A percentile compares a stretch with the other conserved stretches of the same genome.
Conservation (phyloP, 75 land plant genomes). For the Sequoiadendron giganteum region DNA sequence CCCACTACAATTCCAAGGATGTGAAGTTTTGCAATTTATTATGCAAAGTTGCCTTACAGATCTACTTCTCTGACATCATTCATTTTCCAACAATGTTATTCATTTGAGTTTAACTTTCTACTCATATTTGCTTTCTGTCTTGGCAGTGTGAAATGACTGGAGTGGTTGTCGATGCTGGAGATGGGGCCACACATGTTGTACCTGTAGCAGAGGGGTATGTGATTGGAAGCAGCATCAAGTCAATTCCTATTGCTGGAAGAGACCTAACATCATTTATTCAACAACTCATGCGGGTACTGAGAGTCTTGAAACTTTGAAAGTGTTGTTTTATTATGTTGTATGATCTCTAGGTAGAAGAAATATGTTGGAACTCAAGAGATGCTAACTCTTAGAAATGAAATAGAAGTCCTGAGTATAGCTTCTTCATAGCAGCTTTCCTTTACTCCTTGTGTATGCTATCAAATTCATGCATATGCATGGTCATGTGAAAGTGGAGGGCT, state of each 20-base stretch:
- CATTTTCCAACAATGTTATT: not conserved
- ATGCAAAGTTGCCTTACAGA: not conserved
- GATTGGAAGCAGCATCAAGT: slow-evolving; percentile 98
- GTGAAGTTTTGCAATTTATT: not conserved
- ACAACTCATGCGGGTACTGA: slow-evolving; percentile 88
- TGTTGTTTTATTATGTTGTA: not conserved
- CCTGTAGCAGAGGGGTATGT: slow-evolving; percentile 99
- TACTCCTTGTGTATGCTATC: not conserved
- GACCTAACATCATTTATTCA: slow-evolving; percentile 91
- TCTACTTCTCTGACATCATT: not conserved
- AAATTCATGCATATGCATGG: not conserved
- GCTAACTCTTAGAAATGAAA: not conserved
- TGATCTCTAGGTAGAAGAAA: not conserved
- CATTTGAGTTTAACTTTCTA: slow-evolving; percentile 16
- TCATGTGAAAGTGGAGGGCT: not conserved
- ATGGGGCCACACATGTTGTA: slow-evolving; percentile 95
- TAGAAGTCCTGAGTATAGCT: not conserved
- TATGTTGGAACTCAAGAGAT: not conserved
- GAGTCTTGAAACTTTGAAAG: slow-evolving; percentile 14
- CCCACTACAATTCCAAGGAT: not conserved
- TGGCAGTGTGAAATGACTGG: slow-evolving; percentile 99
- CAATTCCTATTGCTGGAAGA: slow-evolving; percentile 88
- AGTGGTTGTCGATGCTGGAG: slow-evolving; percentile 98
- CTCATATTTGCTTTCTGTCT: slow-evolving; percentile 12
- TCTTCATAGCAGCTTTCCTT: not conserved